A percentile compares a stretch with the other conserved stretches of the same genome.
Conservation (phyloP, 169 alveolate species). For the Besnoitia besnoiti region DNA sequence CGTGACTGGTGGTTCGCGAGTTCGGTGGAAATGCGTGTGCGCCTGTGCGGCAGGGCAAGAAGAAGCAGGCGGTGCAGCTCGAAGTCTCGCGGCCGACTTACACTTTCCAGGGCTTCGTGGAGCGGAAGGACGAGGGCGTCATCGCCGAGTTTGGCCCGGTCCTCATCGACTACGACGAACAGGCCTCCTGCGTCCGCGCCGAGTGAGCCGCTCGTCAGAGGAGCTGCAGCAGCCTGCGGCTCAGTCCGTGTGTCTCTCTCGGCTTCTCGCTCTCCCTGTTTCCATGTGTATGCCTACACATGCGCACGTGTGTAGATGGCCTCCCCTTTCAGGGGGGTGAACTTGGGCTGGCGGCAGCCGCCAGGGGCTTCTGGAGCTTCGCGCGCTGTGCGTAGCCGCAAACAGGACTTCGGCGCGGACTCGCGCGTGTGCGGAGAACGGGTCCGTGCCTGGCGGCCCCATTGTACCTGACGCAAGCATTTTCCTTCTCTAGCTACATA, state of each 20-base stretch:
- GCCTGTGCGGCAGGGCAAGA: not conserved
- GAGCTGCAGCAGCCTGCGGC: not conserved
- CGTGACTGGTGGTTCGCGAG: not conserved
- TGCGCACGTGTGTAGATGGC: not conserved
- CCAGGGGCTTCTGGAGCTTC: too few relatives aligned
- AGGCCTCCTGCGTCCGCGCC: constrained; percentile 57
- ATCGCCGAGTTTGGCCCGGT: constrained; percentile 42
- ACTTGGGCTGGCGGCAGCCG: too few relatives aligned
- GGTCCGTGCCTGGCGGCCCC: too few relatives aligned
- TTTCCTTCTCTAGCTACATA: too few relatives aligned
- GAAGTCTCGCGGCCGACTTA: constrained; percentile 58
- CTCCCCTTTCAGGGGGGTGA: not conserved
- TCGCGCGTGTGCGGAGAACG: too few relatives aligned
- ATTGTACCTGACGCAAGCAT: too few relatives aligned
- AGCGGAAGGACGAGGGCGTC: constrained; percentile 1
- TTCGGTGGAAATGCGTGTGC: not conserved
- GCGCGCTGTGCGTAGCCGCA: too few relatives aligned
- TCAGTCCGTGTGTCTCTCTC: not conserved
- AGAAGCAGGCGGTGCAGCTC: not conserved
- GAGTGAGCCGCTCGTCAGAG: not conserved
- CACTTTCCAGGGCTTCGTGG: constrained; percentile 49
- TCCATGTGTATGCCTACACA: not conserved
- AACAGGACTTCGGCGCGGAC: too few relatives aligned
- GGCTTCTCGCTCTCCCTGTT: not conserved
- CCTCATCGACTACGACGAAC: constrained; percentile 64